Evolutionary conservation across 2,329 filamentous ascomycete genomes (phyloP), one percentile per base, ranked within the genome.

Genomic region (Cladophialophora bantiana): DNA sequence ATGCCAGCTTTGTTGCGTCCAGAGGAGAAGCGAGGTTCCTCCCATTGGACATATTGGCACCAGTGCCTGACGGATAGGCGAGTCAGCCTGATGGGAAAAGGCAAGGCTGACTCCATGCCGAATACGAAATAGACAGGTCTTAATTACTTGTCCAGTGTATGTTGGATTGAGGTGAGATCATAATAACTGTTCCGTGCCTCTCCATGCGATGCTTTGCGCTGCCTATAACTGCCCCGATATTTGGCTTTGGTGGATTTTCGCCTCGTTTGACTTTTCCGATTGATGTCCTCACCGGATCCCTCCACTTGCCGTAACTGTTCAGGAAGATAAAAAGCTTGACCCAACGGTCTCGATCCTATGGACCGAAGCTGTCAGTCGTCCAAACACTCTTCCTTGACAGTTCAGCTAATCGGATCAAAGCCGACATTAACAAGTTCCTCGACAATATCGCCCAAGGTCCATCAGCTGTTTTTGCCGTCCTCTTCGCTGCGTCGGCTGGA

Each of bases 401-500:
- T 12, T 36, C 40, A 18, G 3, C 20, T 35, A 36, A 45, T 60
- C 38, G 7, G 13, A 58, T 40, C 10, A 57, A n/a, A 64, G 63
- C 63, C 57, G 62, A 58, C 36, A 62, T 68, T 59, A 50, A 68
- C 59, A n/a, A 59, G 52, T 70, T 67, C 60, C 63, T 70, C 5
- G 63, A 31, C 18, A n/a, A 63, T 36, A 31, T 60, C 12, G 50
- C 45, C 5, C 56, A 53, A 59, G 67, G 68, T 3, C 58, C 67
- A 7, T 70, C 68, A 2, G 36, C 58, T 10, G 66, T 63, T 12
- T 70, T 70, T 59, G 67, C 68, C 12, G 36, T 54, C 54, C 58
- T 70, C 42, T 70, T 70, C 52, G 55, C 59, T 3, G 13, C 59
- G 31, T 70, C 68, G 1, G 34, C 52, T 57, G 59, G 38, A 12